Evolutionary conservation across 768 basidiomycete species (phyloP).

Genomic region (Tylopilus intermedius): DNA sequence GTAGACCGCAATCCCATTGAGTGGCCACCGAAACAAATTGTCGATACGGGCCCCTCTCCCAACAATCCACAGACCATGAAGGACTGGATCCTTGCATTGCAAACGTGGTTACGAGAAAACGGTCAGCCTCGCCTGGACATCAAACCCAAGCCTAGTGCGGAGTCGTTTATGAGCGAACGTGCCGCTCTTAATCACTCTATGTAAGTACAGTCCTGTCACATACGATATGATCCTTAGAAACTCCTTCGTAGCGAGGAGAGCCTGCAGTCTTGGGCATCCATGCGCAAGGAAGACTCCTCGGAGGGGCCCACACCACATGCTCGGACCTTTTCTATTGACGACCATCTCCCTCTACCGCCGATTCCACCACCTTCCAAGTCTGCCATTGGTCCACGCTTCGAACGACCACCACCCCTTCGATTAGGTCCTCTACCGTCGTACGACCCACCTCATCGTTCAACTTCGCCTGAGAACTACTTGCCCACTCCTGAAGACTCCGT

Average conservation of each 20-base stretch:
- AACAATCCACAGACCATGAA: conserved; percentile 52
- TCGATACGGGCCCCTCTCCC: conserved; percentile 40
- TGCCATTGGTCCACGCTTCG: conserved; percentile 23
- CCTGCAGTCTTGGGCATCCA: conserved; percentile 42
- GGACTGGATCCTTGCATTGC: conserved; percentile 68
- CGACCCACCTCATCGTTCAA: conserved; percentile 42
- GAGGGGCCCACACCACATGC: conserved; percentile 45
- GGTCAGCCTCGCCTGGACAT: conserved; percentile 29
- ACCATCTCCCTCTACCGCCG: conserved; percentile 44
- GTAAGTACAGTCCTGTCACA: conserved; percentile 12
- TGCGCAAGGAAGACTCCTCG: conserved; percentile 35
- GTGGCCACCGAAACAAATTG: conserved; percentile 73
- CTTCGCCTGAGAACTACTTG: conserved; percentile 49
- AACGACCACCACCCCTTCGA: conserved; percentile 47
- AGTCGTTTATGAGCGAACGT: conserved; percentile 47
- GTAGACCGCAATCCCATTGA: conserved; percentile 89
- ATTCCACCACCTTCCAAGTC: conserved; percentile 24
- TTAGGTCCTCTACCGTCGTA: conserved; percentile 41
- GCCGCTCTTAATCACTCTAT: conserved; percentile 32
- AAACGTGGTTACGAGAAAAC: conserved; percentile 70
- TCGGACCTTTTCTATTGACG: conserved; percentile 59
- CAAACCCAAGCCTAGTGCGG: conserved; percentile 37
- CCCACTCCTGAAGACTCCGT: conserved; percentile 57
- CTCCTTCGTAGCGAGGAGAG: conserved; percentile 33
- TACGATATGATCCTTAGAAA: conserved; percentile 4